These are phyloP conservation scores for Gynandropsis gynandra DNA, from an alignment of 345 rosid genomes.

Conservation along the genomic window DNA sequence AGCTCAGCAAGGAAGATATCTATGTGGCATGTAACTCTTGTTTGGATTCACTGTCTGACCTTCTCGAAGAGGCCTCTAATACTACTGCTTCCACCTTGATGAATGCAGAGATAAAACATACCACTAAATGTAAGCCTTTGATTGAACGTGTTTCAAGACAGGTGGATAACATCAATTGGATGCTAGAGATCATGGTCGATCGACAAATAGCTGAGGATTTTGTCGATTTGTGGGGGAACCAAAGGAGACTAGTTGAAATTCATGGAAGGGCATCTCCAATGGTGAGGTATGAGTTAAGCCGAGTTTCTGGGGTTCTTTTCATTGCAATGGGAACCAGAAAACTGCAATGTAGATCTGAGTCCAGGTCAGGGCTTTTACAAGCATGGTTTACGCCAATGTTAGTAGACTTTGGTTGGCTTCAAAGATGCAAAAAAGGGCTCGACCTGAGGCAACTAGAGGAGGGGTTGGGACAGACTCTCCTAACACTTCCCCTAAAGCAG, in stretches of 20 bases:
- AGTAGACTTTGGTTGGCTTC: slow-evolving; percentile 88
- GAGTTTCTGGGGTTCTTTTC: slow-evolving; percentile 62
- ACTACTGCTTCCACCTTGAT: slow-evolving; percentile 18
- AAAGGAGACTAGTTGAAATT: slow-evolving; percentile 43
- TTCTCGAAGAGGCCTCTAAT: slow-evolving; percentile 50
- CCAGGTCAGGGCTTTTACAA: slow-evolving; percentile 56
- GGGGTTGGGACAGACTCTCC: slow-evolving; percentile 80
- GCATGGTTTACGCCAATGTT: slow-evolving; percentile 88
- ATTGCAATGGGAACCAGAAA: slow-evolving; percentile 80
- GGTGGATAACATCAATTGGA: slow-evolving; percentile 82
- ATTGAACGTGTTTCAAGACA: slow-evolving; percentile 65
- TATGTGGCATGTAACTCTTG: slow-evolving; percentile 50
- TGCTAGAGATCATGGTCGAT: slow-evolving; percentile 74
- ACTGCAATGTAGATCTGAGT: slow-evolving; percentile 62
- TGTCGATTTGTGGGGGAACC: slow-evolving; percentile 66
- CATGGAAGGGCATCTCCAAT: slow-evolving; percentile 68
- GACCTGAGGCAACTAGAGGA: slow-evolving; percentile 77
- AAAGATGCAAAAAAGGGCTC: slow-evolving; percentile 78
- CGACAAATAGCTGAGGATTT: slow-evolving; percentile 77
- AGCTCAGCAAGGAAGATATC: slow-evolving; percentile 64
- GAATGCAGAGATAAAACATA: slow-evolving; percentile 7
- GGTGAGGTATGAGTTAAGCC: slow-evolving; percentile 85
- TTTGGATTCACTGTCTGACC: slow-evolving; percentile 38
- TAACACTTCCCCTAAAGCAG: slow-evolving; percentile 62
- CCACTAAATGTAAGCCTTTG: slow-evolving; percentile 48